phyloP scores from a whole-genome alignment of 768 basidiomycete species.

The Gyrodon lividus region DNA sequence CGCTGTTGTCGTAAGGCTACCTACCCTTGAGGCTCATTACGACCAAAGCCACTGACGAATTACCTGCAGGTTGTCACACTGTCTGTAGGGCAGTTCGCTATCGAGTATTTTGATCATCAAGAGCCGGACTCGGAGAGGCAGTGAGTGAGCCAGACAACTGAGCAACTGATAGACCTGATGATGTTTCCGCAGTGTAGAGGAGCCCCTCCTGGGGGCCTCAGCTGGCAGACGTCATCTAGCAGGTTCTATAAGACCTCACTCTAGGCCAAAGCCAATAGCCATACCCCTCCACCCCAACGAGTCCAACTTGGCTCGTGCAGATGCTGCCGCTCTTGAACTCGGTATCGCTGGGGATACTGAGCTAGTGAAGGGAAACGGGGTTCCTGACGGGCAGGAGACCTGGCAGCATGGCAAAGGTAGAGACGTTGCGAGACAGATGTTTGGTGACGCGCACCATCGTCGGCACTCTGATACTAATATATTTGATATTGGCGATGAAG shows the following conservation, averaged over 20 bases:
- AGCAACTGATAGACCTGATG: background rate
- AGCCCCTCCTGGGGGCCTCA: constrained; percentile 22
- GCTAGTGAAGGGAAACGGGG: constrained; percentile 39
- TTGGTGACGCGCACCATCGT: constrained; percentile 26
- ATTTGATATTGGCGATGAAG: constrained; percentile 16
- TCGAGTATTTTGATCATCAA: constrained; percentile 36
- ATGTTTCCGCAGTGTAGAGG: constrained; percentile 15
- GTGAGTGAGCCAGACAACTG: constrained; percentile 13
- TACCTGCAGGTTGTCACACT: constrained; percentile 51
- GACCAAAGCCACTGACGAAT: background rate
- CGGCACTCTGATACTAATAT: constrained; percentile 3
- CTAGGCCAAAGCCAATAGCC: constrained; percentile 53
- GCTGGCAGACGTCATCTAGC: constrained; percentile 4
- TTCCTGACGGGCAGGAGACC: constrained; percentile 34
- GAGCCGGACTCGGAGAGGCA: constrained; percentile 16
- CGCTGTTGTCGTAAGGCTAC: constrained; percentile 20
- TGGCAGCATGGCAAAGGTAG: constrained; percentile 56
- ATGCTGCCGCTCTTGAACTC: constrained; percentile 55
- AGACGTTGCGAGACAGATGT: constrained; percentile 47
- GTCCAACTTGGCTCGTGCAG: constrained; percentile 66
- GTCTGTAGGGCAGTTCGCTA: constrained; percentile 55
- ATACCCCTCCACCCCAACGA: constrained; percentile 64
- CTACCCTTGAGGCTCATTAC: background rate
- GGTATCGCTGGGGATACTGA: constrained; percentile 52
- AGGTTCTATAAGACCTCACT: constrained; percentile 35